A percentile compares a stretch with the other conserved stretches of the same genome.
These are phyloP conservation scores for Fusarium nisikadoi DNA, from an alignment of 2,329 filamentous ascomycete genomes.

Conservation along the genomic window DNA sequence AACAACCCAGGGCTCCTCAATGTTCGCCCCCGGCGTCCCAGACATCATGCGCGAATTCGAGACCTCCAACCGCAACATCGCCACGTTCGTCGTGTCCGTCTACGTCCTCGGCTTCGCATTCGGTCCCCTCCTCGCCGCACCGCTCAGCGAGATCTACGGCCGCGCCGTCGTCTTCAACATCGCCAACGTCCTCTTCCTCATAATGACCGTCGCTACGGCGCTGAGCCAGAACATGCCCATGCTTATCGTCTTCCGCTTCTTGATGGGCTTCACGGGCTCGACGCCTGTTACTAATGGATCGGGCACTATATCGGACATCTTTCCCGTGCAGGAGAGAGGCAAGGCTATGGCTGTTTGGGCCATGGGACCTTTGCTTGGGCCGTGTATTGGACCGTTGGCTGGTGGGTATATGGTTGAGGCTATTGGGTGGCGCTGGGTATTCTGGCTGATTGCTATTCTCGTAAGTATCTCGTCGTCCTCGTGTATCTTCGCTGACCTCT, in stretches of 20 bases:
- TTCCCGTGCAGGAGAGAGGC: constrained; percentile 66
- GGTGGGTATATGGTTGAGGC: constrained; percentile 55
- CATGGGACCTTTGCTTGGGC: constrained; percentile 69
- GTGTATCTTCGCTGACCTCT: rapidly evolving
- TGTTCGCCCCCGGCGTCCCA: constrained; percentile 54
- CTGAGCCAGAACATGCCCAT: constrained; percentile 72
- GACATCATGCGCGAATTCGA: constrained; percentile 58
- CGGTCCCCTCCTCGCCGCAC: constrained; percentile 72
- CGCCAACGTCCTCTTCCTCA: constrained; percentile 64
- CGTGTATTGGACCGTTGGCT: constrained; percentile 62
- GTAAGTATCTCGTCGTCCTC: constrained; percentile 18
- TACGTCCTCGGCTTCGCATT: constrained; percentile 63
- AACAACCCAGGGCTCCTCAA: constrained; percentile 42
- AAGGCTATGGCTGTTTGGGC: constrained; percentile 73
- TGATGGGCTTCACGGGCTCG: constrained; percentile 68
- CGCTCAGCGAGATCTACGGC: constrained; percentile 71
- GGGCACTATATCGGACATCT: constrained; percentile 74
- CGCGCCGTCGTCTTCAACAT: constrained; percentile 53
- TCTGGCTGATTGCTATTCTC: constrained; percentile 47
- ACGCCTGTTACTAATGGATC: constrained; percentile 73
- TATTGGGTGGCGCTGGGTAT: constrained; percentile 62
- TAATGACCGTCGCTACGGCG: constrained; percentile 55
- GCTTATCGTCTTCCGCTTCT: constrained; percentile 70
- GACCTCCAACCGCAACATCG: constrained; percentile 51
- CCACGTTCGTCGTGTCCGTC: constrained; percentile 57